phyloP scores from a whole-genome alignment of 139 green algal species.

The Asterochloris sp. region DNA sequence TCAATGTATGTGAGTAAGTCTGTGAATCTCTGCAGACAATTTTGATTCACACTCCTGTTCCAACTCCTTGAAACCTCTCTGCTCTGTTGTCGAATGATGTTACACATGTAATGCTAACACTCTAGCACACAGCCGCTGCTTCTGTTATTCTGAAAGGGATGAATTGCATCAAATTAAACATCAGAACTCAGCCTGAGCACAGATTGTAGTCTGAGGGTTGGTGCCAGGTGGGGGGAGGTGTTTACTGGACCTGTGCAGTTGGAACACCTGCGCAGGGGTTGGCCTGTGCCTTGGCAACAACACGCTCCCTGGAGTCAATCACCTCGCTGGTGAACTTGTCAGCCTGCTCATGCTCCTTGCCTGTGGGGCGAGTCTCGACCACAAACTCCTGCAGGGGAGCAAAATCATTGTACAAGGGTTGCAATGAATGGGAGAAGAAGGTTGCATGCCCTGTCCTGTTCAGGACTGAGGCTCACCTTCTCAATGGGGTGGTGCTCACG shows the following conservation, averaged over 20 bases:
- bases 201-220: too few species aligned
- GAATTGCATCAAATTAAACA: too few species aligned
- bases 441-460: too few species aligned
- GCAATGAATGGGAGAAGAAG: not conserved
- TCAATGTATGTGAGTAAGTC: not conserved
- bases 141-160: too few species aligned
- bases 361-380: conserved; percentile 25
- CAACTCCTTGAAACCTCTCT: not conserved
- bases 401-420: not conserved
- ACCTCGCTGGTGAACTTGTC: conserved; percentile 3
- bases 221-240: too few species aligned
- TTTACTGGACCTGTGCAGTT: not conserved
- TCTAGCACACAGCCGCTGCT: not conserved
- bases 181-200: too few species aligned
- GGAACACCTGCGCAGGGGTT: conserved; percentile 8
- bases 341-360: conserved; percentile 5
- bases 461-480: conserved; percentile 18
- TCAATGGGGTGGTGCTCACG: conserved; percentile 41
- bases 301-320: not conserved
- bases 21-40: not conserved
- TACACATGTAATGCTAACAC: not conserved
- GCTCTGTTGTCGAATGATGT: not conserved
- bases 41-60: not conserved
- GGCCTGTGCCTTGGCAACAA: not conserved
- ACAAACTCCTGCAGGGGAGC: conserved; percentile 32